Base-by-base conservation (phyloP, 495 filamentous ascomycete genomes). In the Hypomontagnella submonticulosa region DNA sequence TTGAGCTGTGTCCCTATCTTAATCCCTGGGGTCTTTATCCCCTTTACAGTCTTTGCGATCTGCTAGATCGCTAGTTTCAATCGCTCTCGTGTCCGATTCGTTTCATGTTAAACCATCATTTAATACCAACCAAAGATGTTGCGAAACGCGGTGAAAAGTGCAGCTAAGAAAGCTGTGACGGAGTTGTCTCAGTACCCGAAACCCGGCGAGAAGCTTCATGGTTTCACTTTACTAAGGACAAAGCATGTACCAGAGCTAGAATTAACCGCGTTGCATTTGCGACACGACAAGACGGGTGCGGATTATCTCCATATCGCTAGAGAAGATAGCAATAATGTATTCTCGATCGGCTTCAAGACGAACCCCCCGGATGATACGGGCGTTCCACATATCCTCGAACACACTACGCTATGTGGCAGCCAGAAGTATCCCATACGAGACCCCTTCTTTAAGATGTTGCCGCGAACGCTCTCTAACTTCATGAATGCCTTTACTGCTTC, bases 401-500 rank as follows among this genome's bases (percentile, higher is more conserved):
- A 99, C 78, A 97, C 92, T 2, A 97, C 95, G 2, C 80, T 99
- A 34, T 99, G 95, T 72, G 95, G 95, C n/a, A 97, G 92, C 65
- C 86, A 97, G 73, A 97, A 95, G 91, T 97, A 93, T 76, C 96
- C 95, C 13, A 90, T 99, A 63, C 90, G 95, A 53, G 95, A 99
- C 76, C 95, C 95, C 0, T 99, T 99, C 81, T 98, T 99, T 80
- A 99, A 98, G 83, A 99, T 99, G 95, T 86, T 99, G 23, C 96
- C 94, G 11, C 89, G 95, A 47, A 97, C 95, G 19, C 86, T 99
- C 2, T 97, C 95, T 38, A 99, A 97, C 75, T 98, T 97, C 73
- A 99, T 99, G 95, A 99, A 99, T 73, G 95, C 95, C 42, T 96
- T 98, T 70, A 99, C 95, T 34, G 91, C 92, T 32, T 88, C 92